Evolutionary conservation across 768 basidiomycete species (phyloP).

Genomic region (Mycena polygramma): DNA sequence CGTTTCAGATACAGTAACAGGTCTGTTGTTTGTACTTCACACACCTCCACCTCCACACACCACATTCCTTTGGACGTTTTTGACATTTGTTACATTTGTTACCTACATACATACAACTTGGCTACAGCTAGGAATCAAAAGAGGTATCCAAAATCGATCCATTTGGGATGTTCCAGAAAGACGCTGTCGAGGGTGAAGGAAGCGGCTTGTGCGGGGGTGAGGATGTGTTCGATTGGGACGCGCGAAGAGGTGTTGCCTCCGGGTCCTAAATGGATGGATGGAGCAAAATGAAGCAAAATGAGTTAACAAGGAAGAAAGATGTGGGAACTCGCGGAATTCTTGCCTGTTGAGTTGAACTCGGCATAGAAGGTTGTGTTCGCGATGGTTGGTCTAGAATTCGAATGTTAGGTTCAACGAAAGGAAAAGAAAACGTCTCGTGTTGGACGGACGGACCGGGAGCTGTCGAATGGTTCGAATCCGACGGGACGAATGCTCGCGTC

Average conservation of each 20-base stretch:
- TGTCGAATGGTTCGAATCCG: conserved; percentile 66
- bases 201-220: conserved; percentile 52
- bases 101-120: no score
- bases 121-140: conserved; percentile 39
- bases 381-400: conserved; percentile 54
- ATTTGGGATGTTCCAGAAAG: conserved; percentile 63
- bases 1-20: not conserved
- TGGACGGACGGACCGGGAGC: conserved; percentile 48
- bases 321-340: no score
- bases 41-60: no score
- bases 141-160: conserved; percentile 68
- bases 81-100: no score
- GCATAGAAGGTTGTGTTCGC: conserved; percentile 70
- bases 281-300: not conserved
- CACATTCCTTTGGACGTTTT: not conserved
- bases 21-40: not conserved
- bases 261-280: conserved; percentile 57
- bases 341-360: conserved; percentile 67
- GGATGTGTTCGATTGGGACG: conserved; percentile 60
- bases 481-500: conserved; percentile 64
- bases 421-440: no score
- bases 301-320: no score
- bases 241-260: conserved; percentile 63
- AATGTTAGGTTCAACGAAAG: no score
- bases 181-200: conserved; percentile 62